These are phyloP conservation scores for Phialocephala subalpina DNA, from an alignment of 2,329 filamentous ascomycete genomes.

Conservation along the genomic window DNA sequence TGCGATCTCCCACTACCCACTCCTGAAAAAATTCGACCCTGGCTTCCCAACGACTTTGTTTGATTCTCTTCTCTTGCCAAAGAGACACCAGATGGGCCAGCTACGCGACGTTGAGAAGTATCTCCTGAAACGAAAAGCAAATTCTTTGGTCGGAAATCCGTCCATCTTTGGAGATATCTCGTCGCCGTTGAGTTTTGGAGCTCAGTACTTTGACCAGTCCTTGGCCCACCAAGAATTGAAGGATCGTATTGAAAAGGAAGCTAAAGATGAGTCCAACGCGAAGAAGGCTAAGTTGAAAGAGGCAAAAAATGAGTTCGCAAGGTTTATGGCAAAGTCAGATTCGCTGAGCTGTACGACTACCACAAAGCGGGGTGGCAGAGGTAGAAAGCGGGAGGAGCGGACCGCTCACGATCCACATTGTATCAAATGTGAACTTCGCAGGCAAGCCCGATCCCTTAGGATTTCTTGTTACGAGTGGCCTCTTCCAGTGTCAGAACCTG, in stretches of 20 bases:
- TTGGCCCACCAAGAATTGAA: slow-evolving; percentile 47
- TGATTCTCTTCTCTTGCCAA: slow-evolving; percentile 54
- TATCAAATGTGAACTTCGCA: slow-evolving; percentile 45
- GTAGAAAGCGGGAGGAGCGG: slow-evolving; percentile 5
- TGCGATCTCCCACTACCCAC: slow-evolving; percentile 47
- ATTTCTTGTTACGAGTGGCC: slow-evolving; percentile 66
- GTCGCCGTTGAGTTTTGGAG: slow-evolving; percentile 50
- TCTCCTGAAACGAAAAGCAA: slow-evolving; percentile 40
- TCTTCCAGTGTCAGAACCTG: slow-evolving; percentile 47
- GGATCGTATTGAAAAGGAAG: slow-evolving; percentile 49
- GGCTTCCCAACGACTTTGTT: slow-evolving; percentile 51
- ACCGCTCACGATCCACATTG: slow-evolving; percentile 40
- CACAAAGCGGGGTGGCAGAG: slow-evolving; percentile 1
- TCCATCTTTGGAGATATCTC: slow-evolving; percentile 51
- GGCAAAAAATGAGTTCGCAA: slow-evolving; percentile 6
- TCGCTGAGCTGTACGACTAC: slow-evolving; percentile 9
- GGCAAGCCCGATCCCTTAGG: slow-evolving; percentile 46
- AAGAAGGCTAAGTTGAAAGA: slow-evolving; percentile 49
- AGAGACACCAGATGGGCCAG: slow-evolving; percentile 53
- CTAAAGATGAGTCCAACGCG: slow-evolving; percentile 36
- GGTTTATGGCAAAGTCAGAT: slow-evolving; percentile 38
- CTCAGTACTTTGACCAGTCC: slow-evolving; percentile 57
- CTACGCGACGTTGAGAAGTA: slow-evolving; percentile 57
- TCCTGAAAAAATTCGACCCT: slow-evolving; percentile 56
- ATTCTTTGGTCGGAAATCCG: slow-evolving; percentile 25